These are phyloP conservation scores for Schizonepeta tenuifolia DNA, from an alignment of 257 asterid genomes.

Conservation along the genomic window DNA sequence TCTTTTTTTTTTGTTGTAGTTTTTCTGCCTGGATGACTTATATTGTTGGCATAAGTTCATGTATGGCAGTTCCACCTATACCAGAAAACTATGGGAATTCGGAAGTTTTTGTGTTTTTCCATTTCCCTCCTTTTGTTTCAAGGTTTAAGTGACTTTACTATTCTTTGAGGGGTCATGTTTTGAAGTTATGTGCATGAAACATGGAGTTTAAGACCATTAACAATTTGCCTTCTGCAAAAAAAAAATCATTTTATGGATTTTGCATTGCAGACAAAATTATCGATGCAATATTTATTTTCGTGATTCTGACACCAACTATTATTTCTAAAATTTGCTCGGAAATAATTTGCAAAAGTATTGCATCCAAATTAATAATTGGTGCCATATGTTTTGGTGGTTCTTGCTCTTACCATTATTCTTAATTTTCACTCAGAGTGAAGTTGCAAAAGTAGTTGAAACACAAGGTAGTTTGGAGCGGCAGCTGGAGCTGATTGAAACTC, in stretches of 20 bases:
- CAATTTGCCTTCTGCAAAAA: background rate
- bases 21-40: background rate
- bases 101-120: background rate
- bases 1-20: background rate
- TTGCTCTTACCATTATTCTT: constrained; percentile 15
- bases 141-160: background rate
- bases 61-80: background rate
- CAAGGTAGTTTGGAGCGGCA: constrained; percentile 86
- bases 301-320: constrained; percentile 18
- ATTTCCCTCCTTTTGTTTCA: background rate
- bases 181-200: constrained; percentile 1
- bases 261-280: constrained; percentile 6
- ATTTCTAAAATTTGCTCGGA: constrained; percentile 45
- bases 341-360: constrained; percentile 74
- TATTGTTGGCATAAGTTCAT: background rate
- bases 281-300: background rate
- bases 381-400: constrained; percentile 18
- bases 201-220: constrained; percentile 12
- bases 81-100: background rate
- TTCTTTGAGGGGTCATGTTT: background rate
- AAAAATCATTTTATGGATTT: constrained; percentile 1
- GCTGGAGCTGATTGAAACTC: constrained; percentile 94
- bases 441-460: constrained; percentile 89
- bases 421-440: constrained; percentile 66
- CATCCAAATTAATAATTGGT: constrained; percentile 7